Conservation (phyloP, 331 rosid species). For the Pyrus hybrid region DNA sequence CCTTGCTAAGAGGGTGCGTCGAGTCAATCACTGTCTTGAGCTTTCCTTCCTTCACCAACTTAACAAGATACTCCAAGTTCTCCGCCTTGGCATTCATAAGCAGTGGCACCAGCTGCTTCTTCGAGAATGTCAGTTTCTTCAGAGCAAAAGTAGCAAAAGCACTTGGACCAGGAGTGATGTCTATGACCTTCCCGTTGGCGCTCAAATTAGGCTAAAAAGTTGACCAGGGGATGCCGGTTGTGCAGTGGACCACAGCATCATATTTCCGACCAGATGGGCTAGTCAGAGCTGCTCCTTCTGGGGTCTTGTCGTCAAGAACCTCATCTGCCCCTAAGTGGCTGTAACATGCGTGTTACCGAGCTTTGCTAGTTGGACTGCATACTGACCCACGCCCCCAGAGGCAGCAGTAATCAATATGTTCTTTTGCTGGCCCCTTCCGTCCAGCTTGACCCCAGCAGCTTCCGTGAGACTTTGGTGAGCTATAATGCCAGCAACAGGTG, state of each 20-base stretch:
- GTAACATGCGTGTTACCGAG: constrained; percentile 44
- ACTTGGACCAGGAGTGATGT: constrained; percentile 23
- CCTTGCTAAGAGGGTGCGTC: no score
- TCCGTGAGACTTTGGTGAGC: constrained; percentile 41
- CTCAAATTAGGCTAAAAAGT: constrained; percentile 38
- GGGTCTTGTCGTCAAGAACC: constrained; percentile 45
- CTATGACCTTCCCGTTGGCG: constrained; percentile 30
- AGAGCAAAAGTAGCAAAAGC: constrained; percentile 9
- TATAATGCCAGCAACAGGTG: constrained; percentile 40
- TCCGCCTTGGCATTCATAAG: not conserved
- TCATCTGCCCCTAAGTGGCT: constrained; percentile 50
- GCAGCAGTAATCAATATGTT: constrained; percentile 49
- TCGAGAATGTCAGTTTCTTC: constrained; percentile 18
- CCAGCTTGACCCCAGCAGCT: constrained; percentile 24
- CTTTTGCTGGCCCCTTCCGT: constrained; percentile 15
- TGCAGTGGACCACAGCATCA: constrained; percentile 31
- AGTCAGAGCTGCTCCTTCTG: constrained; percentile 33
- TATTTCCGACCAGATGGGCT: constrained; percentile 41
- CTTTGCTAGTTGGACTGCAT: constrained; percentile 50
- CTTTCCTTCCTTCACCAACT: no score
- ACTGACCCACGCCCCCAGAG: constrained; percentile 54
- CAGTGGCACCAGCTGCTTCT: constrained; percentile 3
- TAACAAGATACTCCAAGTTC: constrained; percentile 28
- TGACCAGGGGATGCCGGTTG: constrained; percentile 37
- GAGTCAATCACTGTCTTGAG: no score